Evolutionary conservation across 2,329 filamentous ascomycete species (phyloP).

Genomic region (Claviceps sp.): DNA sequence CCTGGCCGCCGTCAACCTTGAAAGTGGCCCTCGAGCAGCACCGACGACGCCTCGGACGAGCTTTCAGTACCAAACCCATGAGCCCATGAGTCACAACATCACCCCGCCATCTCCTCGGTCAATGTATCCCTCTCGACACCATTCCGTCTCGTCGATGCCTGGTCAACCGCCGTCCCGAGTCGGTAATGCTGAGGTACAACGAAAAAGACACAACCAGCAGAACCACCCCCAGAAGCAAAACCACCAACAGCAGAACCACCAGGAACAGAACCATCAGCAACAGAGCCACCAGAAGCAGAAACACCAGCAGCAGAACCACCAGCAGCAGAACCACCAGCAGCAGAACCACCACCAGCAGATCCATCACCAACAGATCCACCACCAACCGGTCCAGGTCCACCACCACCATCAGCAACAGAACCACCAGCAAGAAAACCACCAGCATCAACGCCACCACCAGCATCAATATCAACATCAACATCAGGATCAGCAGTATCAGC

Average conservation of each 20-base stretch:
- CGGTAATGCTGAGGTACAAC: constrained; percentile 10
- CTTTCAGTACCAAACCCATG: constrained; percentile 33
- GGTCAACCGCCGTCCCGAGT: constrained; percentile 20
- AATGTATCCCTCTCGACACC: constrained; percentile 25
- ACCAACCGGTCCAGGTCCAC: constrained; percentile 19
- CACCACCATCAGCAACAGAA: background rate
- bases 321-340: constrained; percentile 6
- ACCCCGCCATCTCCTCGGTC: constrained; percentile 26
- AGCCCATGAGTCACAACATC: constrained; percentile 29
- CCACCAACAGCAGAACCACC: constrained; percentile 11
- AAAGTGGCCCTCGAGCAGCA: constrained; percentile 25
- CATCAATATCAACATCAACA: background rate
- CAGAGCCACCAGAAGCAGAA: background rate
- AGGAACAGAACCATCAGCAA: background rate
- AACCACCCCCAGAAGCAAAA: constrained; percentile 10
- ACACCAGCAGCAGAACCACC: constrained; percentile 18
- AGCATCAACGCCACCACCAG: background rate
- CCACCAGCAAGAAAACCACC: no score
- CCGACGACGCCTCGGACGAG: constrained; percentile 26
- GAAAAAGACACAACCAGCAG: background rate
- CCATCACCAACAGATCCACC: background rate
- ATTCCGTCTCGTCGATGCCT: constrained; percentile 18
- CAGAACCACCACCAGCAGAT: background rate
- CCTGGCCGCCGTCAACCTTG: constrained; percentile 42
- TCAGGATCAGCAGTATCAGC: background rate